Evolutionary conservation across 2,329 filamentous ascomycete species (phyloP).

Genomic region (Diatrype stigma): DNA sequence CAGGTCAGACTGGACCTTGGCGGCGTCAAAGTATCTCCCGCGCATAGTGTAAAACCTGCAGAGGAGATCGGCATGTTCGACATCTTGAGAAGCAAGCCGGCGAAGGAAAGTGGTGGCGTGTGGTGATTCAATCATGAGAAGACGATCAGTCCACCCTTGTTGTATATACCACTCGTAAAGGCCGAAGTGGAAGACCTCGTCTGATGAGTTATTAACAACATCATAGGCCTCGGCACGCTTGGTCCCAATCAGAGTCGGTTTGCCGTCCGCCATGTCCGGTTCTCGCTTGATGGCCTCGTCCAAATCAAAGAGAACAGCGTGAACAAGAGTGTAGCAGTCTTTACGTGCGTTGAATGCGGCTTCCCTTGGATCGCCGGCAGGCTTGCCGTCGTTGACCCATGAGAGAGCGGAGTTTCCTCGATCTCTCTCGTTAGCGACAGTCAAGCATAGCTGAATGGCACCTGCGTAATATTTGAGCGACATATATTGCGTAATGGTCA

Average conservation of each 20-base stretch:
- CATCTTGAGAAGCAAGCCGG: constrained; percentile 66
- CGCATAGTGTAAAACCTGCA: constrained; percentile 90
- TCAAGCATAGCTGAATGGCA: constrained; percentile 81
- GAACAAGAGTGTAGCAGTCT: constrained; percentile 81
- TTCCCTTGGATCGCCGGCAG: constrained; percentile 64
- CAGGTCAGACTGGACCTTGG: constrained; percentile 77
- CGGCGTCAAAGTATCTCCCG: constrained; percentile 79
- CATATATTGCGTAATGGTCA: constrained; percentile 75
- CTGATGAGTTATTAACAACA: constrained; percentile 80
- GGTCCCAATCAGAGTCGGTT: constrained; percentile 68
- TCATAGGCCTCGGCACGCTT: constrained; percentile 85
- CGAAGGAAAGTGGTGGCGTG: constrained; percentile 85
- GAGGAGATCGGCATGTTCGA: constrained; percentile 80
- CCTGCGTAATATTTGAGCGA: constrained; percentile 86
- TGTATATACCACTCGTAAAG: constrained; percentile 97
- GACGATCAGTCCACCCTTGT: constrained; percentile 77
- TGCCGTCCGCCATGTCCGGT: constrained; percentile 73
- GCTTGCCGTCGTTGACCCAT: constrained; percentile 83
- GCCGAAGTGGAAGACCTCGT: constrained; percentile 92
- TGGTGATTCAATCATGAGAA: constrained; percentile 78
- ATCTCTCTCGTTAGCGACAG: constrained; percentile 79
- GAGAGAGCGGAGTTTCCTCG: constrained; percentile 78
- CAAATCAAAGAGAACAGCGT: constrained; percentile 72
- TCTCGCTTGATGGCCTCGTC: constrained; percentile 66
- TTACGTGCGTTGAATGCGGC: constrained; percentile 67